These are phyloP conservation scores for Anthostomella pinea DNA, from an alignment of 2,329 filamentous ascomycete genomes.

Conservation along the genomic window DNA sequence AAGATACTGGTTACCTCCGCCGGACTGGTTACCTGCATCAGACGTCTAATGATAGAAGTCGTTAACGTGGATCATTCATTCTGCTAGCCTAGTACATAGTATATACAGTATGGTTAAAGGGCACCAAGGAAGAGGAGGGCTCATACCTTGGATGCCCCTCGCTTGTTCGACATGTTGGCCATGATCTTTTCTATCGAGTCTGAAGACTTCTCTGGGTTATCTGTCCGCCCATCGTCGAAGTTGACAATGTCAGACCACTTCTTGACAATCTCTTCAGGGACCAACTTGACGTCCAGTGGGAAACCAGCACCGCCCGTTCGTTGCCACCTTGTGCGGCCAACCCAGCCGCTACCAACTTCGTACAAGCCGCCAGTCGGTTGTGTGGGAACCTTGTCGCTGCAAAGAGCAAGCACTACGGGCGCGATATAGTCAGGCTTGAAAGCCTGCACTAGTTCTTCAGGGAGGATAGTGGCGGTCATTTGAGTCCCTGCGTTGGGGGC, in stretches of 20 bases:
- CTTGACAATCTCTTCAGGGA: constrained; percentile 77
- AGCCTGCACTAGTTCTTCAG: constrained; percentile 95
- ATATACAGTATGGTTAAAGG: constrained; percentile 21
- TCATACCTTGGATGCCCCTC: constrained; percentile 59
- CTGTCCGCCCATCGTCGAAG: constrained; percentile 84
- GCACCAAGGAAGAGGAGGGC: constrained; percentile 26
- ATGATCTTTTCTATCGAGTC: constrained; percentile 74
- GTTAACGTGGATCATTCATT: constrained; percentile 17
- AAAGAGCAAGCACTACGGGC: constrained; percentile 81
- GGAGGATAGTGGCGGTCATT: constrained; percentile 92
- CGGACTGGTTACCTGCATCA: constrained; percentile 13
- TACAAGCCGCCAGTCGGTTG: constrained; percentile 83
- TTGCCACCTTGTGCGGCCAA: constrained; percentile 91
- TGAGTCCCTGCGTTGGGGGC: constrained; percentile 94
- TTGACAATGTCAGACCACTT: constrained; percentile 76
- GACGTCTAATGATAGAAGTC: constrained; percentile 14
- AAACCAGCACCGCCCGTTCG: constrained; percentile 85
- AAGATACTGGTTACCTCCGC: constrained; percentile 62
- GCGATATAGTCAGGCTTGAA: constrained; percentile 99
- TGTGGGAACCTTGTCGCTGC: constrained; percentile 80
- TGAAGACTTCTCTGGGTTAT: constrained; percentile 77
- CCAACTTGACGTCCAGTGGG: constrained; percentile 78
- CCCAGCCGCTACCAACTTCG: constrained; percentile 94
- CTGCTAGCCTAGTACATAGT: constrained; percentile 23
- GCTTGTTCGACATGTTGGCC: constrained; percentile 81